Evolutionary conservation across 1,284 basidiomycete species (phyloP), one percentile per base, ranked within the genome.

Genomic region (Melampsora americana): DNA sequence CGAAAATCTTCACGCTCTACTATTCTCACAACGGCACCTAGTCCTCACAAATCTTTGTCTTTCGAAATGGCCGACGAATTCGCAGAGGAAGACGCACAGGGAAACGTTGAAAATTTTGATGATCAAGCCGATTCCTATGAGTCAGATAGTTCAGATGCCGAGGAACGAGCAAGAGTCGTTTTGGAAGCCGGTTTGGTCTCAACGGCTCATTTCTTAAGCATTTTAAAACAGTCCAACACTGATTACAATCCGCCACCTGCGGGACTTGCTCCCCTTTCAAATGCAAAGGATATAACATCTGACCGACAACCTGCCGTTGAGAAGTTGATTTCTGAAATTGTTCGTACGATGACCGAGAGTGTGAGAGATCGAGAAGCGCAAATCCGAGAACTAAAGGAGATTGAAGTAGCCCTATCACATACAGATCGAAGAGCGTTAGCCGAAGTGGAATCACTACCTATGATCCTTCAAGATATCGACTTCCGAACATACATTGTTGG

Each of bases 321-420:
- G 30, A 74, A 67, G 23, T 56, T 74, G 44, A 74, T 74, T 56
- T 44, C 65, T 28, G 72, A 74, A n/a, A 66, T 74, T 42, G 72
- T 74, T n/a, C 64, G 72, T 18, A 74, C 72, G n/a, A 74, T 74
- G 72, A 50, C 72, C 20, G 72, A 74, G 11, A 62, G 59, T 35
- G 50, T 61, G n/a, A 35, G 65, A 46, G 72, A 74, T 28, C 72
- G 72, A 23, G 72, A 74, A 46, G 64, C 72, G 30, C 72, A 74
- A 46, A 74, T 74, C 12, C 64, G 72, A n/a, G 72, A 74, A 35
- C 50, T 74, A 26, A 66, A 67, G 42, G 72, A 74, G 28, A 74
- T 74, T 30, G 72, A 74, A 46, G 66, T 74, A 35, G 72, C 65
- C 7, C 65, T 74, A 2, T 67, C 72, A 6, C 50, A 64, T 20